phyloP scores from a whole-genome alignment of 2,329 filamentous ascomycete genomes.

The Emmonsiellopsis sp. region DNA sequence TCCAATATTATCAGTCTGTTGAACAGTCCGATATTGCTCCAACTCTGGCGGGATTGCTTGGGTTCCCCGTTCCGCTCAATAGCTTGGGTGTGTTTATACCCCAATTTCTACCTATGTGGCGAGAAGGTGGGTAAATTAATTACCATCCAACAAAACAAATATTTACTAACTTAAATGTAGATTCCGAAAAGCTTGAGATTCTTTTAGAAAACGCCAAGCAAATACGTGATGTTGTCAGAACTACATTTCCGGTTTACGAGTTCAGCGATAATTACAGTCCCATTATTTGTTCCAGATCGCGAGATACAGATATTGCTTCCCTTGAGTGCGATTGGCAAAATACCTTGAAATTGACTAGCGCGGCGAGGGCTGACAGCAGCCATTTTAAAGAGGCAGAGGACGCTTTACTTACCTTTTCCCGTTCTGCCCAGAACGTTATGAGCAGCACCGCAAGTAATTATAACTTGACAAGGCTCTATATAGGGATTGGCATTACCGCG shows the following conservation, averaged over 20 bases:
- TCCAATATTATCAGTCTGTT: conserved; percentile 74
- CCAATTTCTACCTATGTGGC: conserved; percentile 71
- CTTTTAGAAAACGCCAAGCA: conserved; percentile 72
- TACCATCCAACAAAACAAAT: conserved; percentile 9
- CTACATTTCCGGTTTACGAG: conserved; percentile 55
- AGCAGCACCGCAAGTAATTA: conserved; percentile 92
- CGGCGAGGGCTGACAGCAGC: conserved; percentile 5
- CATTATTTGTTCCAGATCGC: conserved; percentile 16
- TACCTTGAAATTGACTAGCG: conserved; percentile 16
- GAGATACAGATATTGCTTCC: conserved; percentile 37
- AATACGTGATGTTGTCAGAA: conserved; percentile 65
- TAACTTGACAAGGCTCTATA: conserved; percentile 48
- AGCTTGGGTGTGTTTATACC: conserved; percentile 80
- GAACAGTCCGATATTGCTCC: conserved; percentile 93
- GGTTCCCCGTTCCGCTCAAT: conserved; percentile 81
- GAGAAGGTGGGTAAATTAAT: conserved; percentile 41
- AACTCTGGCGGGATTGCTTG: conserved; percentile 75
- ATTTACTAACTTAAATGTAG: conserved; percentile 21
- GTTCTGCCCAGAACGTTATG: conserved; percentile 66
- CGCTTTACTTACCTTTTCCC: conserved; percentile 50
- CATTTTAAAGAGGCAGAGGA: conserved; percentile 16
- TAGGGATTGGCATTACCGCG: conserved; percentile 28
- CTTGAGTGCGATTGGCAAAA: conserved; percentile 63
- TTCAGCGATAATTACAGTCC: conserved; percentile 29
- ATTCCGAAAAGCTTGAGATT: conserved; percentile 53